These are phyloP conservation scores for Dacryopinax primogenitus DNA, from an alignment of 768 basidiomycete species.

Conservation along the genomic window DNA sequence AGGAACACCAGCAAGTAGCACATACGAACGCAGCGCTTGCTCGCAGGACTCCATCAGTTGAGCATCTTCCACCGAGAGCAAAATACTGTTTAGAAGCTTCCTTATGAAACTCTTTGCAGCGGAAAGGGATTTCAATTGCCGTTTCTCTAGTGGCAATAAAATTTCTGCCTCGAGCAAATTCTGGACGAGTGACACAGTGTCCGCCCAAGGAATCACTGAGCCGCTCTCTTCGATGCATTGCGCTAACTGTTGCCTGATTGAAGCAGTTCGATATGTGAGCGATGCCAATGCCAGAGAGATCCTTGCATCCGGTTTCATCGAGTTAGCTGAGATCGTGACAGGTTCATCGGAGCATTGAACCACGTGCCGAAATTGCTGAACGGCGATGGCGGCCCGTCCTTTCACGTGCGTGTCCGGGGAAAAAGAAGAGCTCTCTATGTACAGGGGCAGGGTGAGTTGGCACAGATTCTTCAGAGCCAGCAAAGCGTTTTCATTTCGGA, in stretches of 20 bases:
- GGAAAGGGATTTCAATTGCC: neutral
- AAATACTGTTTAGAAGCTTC: neutral
- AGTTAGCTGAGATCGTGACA: neutral
- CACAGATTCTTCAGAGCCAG: neutral
- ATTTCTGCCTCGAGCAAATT: neutral
- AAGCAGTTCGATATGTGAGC: neutral
- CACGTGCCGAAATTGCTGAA: neutral
- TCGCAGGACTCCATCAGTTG: neutral
- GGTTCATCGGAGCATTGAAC: neutral
- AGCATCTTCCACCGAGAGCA: neutral
- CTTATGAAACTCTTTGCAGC: neutral
- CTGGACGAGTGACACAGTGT: neutral
- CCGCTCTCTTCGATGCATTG: neutral
- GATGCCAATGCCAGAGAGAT: neutral
- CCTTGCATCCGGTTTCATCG: neutral
- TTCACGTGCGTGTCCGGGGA: neutral
- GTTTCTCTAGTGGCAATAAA: neutral
- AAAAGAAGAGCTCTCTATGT: neutral
- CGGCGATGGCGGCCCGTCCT: neutral
- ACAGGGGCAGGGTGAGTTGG: neutral
- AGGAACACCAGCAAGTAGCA: neutral
- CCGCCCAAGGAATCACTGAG: neutral
- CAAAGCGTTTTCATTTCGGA: neutral
- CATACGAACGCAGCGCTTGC: neutral
- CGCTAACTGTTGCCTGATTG: neutral